Base-by-base conservation (phyloP, 169 alveolate species). In the Perkinsus olseni region DNA sequence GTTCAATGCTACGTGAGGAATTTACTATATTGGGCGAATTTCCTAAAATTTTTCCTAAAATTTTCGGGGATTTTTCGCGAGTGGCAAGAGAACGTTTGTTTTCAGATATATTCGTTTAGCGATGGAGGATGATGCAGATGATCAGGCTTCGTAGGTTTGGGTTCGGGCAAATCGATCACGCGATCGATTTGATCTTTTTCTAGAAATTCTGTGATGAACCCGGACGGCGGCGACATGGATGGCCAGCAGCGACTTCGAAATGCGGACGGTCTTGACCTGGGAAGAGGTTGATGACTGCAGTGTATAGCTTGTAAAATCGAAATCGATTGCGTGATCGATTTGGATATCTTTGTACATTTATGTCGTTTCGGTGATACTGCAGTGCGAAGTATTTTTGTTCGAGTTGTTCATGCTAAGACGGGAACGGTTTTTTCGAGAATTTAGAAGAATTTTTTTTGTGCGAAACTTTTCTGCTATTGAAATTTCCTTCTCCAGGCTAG, bases 51-150 rank as follows among this genome's bases (percentile, higher is more conserved):
- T n/a, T n/a, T n/a, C n/a, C n/a, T n/a, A n/a, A n/a, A n/a, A n/a
- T n/a, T n/a, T n/a, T n/a, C n/a, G n/a, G n/a, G n/a, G n/a, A n/a
- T n/a, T n/a, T n/a, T n/a, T n/a, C n/a, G n/a, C n/a, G n/a, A n/a
- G n/a, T n/a, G n/a, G n/a, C n/a, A n/a, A n/a, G n/a, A n/a, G n/a
- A n/a, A n/a, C n/a, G n/a, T n/a, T n/a, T n/a, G n/a, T 45, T 45
- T 45, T 10, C 62, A 45, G 62, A 17, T 45, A 45, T 17, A 45
- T 45, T 45, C 95, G 97, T 74, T 96, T 96, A 91, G 98, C 98
- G 34, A 96, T 96, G 97, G 98, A 96, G 93, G 98, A 97, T 92
- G 98, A 97, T 94, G 96, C 96, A 93, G 97, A 97, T 91, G 98
- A 96, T 28, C 62, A 45, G 17, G 62, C 24, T 10, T 45, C 62